Evolutionary conservation across 2,329 filamentous ascomycete species (phyloP).

Genomic region (Colletotrichum cuscutae): DNA sequence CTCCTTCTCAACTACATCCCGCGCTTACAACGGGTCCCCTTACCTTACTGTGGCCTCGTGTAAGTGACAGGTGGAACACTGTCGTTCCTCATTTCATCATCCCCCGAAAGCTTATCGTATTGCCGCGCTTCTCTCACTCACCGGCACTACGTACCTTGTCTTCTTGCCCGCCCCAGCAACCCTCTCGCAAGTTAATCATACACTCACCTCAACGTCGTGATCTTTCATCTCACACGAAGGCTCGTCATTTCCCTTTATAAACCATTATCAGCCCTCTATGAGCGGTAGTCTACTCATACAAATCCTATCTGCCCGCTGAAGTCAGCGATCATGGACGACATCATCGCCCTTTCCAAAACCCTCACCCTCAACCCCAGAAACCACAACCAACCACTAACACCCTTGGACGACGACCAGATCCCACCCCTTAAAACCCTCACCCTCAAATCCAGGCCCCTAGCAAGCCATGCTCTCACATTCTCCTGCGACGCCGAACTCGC

Average conservation of each 20-base stretch:
- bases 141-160: too few species aligned
- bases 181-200: too few species aligned
- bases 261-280: background rate
- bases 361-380: background rate
- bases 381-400: background rate
- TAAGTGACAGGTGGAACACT: background rate
- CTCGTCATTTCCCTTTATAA: background rate
- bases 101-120: background rate
- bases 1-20: background rate
- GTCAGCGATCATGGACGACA: background rate
- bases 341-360: background rate
- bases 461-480: conserved; percentile 58
- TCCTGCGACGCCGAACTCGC: conserved; percentile 69
- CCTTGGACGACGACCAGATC: conserved; percentile 42
- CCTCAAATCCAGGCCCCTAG: conserved; percentile 55
- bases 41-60: background rate
- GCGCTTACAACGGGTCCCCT: background rate
- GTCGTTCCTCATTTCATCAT: background rate
- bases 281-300: fast-evolving
- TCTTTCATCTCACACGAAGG: background rate
- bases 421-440: conserved; percentile 59
- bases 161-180: background rate
- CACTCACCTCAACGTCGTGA: background rate
- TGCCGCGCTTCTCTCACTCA: background rate
- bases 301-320: background rate